Percentiles rank a stretch among this genome's conserved stretches.
Conservation (phyloP, 768 basidiomycete species). For the Collybiopsis confluens region DNA sequence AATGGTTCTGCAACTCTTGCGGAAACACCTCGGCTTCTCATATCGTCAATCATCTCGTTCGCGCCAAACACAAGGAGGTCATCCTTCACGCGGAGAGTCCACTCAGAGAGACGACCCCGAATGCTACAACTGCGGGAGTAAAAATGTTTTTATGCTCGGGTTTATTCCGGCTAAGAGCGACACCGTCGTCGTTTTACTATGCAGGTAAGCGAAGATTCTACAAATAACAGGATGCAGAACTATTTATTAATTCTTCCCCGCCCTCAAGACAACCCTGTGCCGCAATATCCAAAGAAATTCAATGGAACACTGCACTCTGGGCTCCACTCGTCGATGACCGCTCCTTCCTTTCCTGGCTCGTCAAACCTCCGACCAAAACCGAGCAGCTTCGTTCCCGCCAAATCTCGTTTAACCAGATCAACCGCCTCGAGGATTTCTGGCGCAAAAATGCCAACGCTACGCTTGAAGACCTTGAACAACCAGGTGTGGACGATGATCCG, state of each 20-base stretch:
- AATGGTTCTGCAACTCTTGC: slow-evolving; percentile 99
- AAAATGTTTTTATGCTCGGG: slow-evolving; percentile 99
- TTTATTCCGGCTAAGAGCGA: slow-evolving; percentile 99
- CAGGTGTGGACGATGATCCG: slow-evolving; percentile 96
- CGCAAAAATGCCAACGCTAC: slow-evolving; percentile 93
- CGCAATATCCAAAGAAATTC: slow-evolving; percentile 94
- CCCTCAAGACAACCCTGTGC: slow-evolving; percentile 92
- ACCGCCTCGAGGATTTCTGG: slow-evolving; percentile 96
- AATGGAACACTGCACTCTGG: slow-evolving; percentile 98
- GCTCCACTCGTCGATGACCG: slow-evolving; percentile 98
- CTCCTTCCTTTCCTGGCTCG: slow-evolving; percentile 98
- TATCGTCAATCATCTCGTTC: slow-evolving; percentile 98
- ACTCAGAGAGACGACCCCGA: slow-evolving; percentile 94
- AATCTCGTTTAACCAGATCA: slow-evolving; percentile 96
- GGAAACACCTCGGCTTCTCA: slow-evolving; percentile 98
- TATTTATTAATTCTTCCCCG: background rate
- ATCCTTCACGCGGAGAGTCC: slow-evolving; percentile 94
- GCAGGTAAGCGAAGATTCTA: slow-evolving; percentile 90
- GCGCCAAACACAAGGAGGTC: slow-evolving; percentile 99
- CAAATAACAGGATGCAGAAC: background rate
- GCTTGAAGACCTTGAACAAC: slow-evolving; percentile 94
- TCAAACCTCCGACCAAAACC: slow-evolving; percentile 93
- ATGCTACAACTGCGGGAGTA: slow-evolving; percentile 98
- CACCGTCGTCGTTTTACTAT: slow-evolving; percentile 95
- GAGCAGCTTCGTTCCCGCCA: slow-evolving; percentile 96